phyloP scores from a whole-genome alignment of 805 yeast species.

The Spathaspora arborariae region DNA sequence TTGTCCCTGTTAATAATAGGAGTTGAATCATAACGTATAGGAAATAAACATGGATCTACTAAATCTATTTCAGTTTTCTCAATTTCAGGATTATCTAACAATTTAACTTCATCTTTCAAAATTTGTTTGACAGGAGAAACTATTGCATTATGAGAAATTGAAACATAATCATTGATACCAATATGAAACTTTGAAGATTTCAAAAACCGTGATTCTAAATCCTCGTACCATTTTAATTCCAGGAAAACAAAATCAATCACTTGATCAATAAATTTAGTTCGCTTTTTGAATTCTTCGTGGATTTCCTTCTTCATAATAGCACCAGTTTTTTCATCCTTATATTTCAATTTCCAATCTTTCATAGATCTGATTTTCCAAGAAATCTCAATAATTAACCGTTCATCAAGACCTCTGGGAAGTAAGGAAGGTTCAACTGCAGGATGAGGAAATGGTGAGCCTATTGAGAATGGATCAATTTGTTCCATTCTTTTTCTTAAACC shows the following conservation, averaged over 20 bases:
- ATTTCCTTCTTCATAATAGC: slow-evolving; percentile 19
- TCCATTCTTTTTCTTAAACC: too few species aligned
- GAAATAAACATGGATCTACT: slow-evolving; percentile 40
- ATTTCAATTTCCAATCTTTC: slow-evolving; percentile 17
- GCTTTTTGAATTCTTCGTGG: slow-evolving; percentile 9
- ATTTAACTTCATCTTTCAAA: slow-evolving; percentile 11
- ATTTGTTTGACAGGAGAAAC: slow-evolving; percentile 5
- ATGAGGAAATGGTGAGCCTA: slow-evolving; percentile 13
- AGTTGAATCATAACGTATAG: slow-evolving; percentile 27
- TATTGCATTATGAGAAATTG: slow-evolving; percentile 16
- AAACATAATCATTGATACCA: slow-evolving; percentile 18
- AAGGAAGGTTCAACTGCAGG: slow-evolving; percentile 17
- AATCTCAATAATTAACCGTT: slow-evolving; percentile 15
- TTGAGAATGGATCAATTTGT: too few species aligned
- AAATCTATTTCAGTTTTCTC: slow-evolving; percentile 34
- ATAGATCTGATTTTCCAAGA: slow-evolving; percentile 15
- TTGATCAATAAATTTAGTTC: slow-evolving; percentile 13
- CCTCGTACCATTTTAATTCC: slow-evolving; percentile 29
- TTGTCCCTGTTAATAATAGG: slow-evolving; percentile 12
- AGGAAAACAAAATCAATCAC: slow-evolving; percentile 20
- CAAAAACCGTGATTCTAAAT: slow-evolving; percentile 6
- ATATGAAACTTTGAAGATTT: slow-evolving; percentile 9
- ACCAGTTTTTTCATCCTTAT: slow-evolving; percentile 12
- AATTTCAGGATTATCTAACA: slow-evolving; percentile 31
- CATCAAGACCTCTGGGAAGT: slow-evolving; percentile 10